Conservation (phyloP, 2,329 filamentous ascomycete genomes). For the Thielaviopsis musarum region DNA sequence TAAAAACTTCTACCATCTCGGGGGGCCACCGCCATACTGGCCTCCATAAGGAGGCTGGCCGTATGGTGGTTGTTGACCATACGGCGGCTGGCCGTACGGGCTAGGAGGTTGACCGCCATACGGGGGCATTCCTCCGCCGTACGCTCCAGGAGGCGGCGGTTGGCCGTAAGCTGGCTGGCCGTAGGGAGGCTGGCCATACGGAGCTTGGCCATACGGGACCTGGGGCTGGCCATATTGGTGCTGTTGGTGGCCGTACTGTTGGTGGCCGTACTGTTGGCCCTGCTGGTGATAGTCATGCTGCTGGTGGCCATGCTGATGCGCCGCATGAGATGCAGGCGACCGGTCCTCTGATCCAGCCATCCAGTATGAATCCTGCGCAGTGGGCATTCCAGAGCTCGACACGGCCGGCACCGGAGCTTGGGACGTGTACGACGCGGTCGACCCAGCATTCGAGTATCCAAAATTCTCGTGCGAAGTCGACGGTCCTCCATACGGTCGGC, state of each 20-base stretch:
- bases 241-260: not conserved
- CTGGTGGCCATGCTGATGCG: not conserved
- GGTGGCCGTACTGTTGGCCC: not conserved
- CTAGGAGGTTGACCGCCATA: not conserved
- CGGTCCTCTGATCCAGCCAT: not conserved
- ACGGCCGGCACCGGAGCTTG: not conserved
- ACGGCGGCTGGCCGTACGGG: not conserved
- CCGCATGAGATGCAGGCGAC: not conserved
- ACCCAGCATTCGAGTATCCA: slow-evolving; percentile 5
- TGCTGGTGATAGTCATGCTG: not conserved
- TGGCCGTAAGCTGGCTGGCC: not conserved
- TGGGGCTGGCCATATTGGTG: not conserved
- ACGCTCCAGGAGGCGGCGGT: no score
- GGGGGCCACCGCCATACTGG: not conserved
- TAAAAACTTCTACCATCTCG: not conserved
- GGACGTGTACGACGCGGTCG: not conserved
- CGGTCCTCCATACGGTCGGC: slow-evolving; percentile 1
- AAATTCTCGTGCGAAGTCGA: not conserved
- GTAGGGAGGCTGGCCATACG: not conserved
- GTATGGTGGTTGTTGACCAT: not conserved
- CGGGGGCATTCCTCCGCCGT: not conserved
- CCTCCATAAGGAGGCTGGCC: slow-evolving; percentile 1
- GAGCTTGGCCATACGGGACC: not conserved
- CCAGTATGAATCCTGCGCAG: slow-evolving; percentile 10
- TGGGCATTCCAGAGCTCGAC: not conserved